Percentiles rank a stretch among this genome's conserved stretches.
Evolutionary conservation across 768 basidiomycete species (phyloP).

Genomic region (Russula dissimulans): DNA sequence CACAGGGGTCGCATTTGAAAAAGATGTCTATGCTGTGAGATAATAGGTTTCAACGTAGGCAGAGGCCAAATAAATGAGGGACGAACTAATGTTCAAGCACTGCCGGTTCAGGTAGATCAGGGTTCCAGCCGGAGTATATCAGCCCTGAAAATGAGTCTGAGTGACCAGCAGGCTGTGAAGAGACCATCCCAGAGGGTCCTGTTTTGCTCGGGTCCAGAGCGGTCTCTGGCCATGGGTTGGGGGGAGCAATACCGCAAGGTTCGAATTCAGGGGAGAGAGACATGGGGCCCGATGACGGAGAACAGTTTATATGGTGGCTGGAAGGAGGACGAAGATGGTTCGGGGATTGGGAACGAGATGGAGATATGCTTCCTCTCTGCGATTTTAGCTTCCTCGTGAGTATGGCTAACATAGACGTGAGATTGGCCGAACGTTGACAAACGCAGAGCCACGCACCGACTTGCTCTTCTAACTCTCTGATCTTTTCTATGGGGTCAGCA

Average conservation of each 20-base stretch:
- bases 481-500: conserved; percentile 70
- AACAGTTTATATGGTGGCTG: background rate
- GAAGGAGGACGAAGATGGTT: conserved; percentile 17
- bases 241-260: conserved; percentile 13
- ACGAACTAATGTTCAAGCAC: conserved; percentile 69
- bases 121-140: conserved; percentile 73
- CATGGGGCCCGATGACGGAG: conserved; percentile 16
- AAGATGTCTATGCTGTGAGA: conserved; percentile 67
- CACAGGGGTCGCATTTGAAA: conserved; percentile 83
- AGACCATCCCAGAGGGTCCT: conserved; percentile 17
- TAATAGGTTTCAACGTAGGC: background rate
- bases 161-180: conserved; percentile 27
- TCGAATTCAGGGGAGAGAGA: conserved; percentile 23
- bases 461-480: conserved; percentile 67
- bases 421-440: conserved; percentile 10
- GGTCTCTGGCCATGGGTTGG: conserved; percentile 24
- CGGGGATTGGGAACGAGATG: conserved; percentile 32
- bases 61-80: background rate
- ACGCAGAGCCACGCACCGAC: conserved; percentile 41
- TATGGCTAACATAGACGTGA: conserved; percentile 35
- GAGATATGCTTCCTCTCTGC: conserved; percentile 31
- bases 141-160: conserved; percentile 55
- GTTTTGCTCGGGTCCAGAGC: conserved; percentile 19
- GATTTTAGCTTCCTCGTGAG: conserved; percentile 57
- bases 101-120: conserved; percentile 70